Conservation (phyloP, 2,329 filamentous ascomycete genomes). For the Hortaea sp. region DNA sequence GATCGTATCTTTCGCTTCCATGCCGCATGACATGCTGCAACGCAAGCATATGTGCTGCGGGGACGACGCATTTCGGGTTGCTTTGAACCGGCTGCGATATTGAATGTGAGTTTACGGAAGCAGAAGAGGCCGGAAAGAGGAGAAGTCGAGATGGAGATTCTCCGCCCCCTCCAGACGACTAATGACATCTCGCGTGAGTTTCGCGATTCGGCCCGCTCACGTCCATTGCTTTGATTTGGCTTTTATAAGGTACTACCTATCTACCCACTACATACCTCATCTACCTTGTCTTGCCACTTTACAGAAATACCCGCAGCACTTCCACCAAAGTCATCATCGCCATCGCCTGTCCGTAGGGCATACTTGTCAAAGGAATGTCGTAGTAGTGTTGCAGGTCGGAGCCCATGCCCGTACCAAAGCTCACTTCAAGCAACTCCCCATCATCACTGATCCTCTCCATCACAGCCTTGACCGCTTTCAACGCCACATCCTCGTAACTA, state of each 20-base stretch:
- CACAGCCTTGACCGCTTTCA: constrained; percentile 58
- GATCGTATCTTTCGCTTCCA: too few relatives aligned
- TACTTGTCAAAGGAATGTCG: constrained; percentile 64
- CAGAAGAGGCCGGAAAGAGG: too few relatives aligned
- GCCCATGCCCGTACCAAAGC: constrained; percentile 73
- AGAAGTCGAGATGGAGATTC: too few relatives aligned
- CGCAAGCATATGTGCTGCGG: background rate
- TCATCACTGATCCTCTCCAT: constrained; percentile 54
- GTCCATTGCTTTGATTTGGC: background rate
- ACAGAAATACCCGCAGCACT: constrained; percentile 53
- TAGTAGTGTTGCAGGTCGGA: constrained; percentile 64
- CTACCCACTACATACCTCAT: too few relatives aligned
- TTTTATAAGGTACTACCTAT: background rate
- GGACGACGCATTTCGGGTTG: background rate
- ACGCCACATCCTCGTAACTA: constrained; percentile 51
- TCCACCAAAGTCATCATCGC: constrained; percentile 73
- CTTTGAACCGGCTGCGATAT: background rate
- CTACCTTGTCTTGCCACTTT: background rate
- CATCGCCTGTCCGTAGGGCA: constrained; percentile 81
- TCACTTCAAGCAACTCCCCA: constrained; percentile 64
- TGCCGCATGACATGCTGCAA: too few relatives aligned
- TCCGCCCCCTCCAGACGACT: too few relatives aligned
- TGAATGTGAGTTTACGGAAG: too few relatives aligned
- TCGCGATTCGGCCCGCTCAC: background rate
- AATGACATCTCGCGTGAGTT: background rate